phyloP scores from a whole-genome alignment of 192 early-diverging fungal species.

The Backusella tuberculispora region DNA sequence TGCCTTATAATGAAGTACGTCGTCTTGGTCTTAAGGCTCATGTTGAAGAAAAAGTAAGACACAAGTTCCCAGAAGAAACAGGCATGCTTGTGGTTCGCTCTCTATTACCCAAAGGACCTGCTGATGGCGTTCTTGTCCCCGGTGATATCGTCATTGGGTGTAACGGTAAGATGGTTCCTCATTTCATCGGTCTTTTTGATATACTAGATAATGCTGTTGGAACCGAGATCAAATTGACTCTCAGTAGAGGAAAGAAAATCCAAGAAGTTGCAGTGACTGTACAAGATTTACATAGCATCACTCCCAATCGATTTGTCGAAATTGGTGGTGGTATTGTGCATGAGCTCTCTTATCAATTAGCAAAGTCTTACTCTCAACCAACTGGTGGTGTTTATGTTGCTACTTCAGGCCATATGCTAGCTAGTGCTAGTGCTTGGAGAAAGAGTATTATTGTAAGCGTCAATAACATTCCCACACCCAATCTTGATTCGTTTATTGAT shows the following conservation, averaged over 20 bases:
- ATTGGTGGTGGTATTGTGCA: constrained; percentile 84
- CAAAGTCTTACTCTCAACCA: constrained; percentile 69
- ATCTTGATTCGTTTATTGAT: constrained; percentile 67
- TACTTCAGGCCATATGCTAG: constrained; percentile 68
- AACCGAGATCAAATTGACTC: constrained; percentile 51
- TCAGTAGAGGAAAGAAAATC: constrained; percentile 60
- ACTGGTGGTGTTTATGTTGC: constrained; percentile 83
- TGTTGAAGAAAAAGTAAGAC: constrained; percentile 66
- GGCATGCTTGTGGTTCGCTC: constrained; percentile 71
- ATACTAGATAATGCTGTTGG: constrained; percentile 68
- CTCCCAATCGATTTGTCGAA: constrained; percentile 83
- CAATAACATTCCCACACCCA: constrained; percentile 65
- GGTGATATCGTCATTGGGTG: constrained; percentile 76
- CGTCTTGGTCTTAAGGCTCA: constrained; percentile 70
- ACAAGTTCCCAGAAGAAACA: constrained; percentile 63
- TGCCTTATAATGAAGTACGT: constrained; percentile 72
- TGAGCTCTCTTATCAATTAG: constrained; percentile 79
- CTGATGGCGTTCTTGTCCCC: constrained; percentile 58
- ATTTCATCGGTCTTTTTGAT: constrained; percentile 70
- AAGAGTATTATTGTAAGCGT: constrained; percentile 70
- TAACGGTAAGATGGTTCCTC: constrained; percentile 66
- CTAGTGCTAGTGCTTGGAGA: constrained; percentile 67
- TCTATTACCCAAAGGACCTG: constrained; percentile 73
- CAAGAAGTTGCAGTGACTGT: constrained; percentile 53
- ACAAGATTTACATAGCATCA: constrained; percentile 76